A percentile compares a stretch with the other conserved stretches of the same genome.
phyloP scores from a whole-genome alignment of 148 eudicot genomes.

The Nepenthes mirabilis region DNA sequence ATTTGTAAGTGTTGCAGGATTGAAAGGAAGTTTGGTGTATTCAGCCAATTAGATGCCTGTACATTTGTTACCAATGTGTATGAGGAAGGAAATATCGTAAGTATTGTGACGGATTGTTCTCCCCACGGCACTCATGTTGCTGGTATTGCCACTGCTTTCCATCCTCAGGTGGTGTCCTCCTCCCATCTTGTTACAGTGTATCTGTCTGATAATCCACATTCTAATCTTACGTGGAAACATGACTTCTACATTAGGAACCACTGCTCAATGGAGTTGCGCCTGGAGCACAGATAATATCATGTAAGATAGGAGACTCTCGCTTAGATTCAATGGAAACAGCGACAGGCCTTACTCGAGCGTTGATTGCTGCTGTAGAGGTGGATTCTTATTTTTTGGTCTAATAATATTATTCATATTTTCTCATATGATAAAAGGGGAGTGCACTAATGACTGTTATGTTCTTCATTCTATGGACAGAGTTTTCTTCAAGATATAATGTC shows the following conservation, averaged over 20 bases:
- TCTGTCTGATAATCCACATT: not conserved
- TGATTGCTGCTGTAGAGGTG: conserved; percentile 97
- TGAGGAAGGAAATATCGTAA: conserved; percentile 80
- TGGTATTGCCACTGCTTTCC: conserved; percentile 92
- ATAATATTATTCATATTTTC: not conserved
- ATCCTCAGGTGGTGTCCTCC: conserved; percentile 53
- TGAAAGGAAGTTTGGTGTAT: conserved; percentile 78
- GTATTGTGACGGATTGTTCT: conserved; percentile 92
- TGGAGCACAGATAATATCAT: conserved; percentile 92
- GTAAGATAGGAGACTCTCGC: conserved; percentile 95
- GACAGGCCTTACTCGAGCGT: conserved; percentile 87
- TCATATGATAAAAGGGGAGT: too few species aligned
- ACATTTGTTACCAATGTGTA: conserved; percentile 75
- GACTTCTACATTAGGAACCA: conserved; percentile 47
- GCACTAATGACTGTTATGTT: too few species aligned
- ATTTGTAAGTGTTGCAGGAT: conserved; percentile 30
- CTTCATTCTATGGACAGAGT: too few species aligned
- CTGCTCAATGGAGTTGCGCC: conserved; percentile 97
- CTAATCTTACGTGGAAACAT: not conserved
- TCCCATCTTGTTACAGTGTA: not conserved
- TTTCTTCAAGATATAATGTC: too few species aligned
- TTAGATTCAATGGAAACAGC: conserved; percentile 98
- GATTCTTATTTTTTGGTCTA: conserved; percentile 8
- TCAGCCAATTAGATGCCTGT: conserved; percentile 94
- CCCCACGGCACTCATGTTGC: conserved; percentile 99